Evolutionary conservation across 345 rosid genomes (phyloP).

Genomic region (Populus ilicifolia): DNA sequence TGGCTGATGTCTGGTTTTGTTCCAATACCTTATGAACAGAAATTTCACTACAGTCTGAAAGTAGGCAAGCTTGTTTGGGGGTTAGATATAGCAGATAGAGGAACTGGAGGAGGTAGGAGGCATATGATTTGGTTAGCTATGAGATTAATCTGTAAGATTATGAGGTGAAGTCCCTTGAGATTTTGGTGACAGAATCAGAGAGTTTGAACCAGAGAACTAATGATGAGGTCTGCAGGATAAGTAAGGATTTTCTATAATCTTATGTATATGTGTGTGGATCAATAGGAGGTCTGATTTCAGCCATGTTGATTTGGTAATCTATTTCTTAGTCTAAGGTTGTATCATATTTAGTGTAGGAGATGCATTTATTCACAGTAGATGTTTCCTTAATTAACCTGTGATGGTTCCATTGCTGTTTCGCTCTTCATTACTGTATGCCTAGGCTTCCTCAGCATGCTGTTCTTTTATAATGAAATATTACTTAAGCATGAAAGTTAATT

Average conservation of each 20-base stretch:
- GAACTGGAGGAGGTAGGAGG: neutral
- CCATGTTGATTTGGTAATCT: neutral
- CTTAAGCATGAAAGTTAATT: neutral
- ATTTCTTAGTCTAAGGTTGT: neutral
- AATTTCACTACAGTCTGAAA: neutral
- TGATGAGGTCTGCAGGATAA: neutral
- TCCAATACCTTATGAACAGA: neutral
- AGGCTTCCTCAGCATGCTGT: neutral
- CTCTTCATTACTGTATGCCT: neutral
- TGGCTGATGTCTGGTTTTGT: neutral
- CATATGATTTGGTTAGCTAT: neutral
- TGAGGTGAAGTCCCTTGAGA: neutral
- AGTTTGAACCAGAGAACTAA: neutral
- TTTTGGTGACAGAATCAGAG: neutral
- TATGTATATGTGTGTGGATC: neutral
- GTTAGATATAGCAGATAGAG: neutral
- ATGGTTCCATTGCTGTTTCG: neutral
- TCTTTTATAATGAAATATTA: neutral
- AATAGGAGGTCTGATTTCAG: neutral
- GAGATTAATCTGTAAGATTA: neutral
- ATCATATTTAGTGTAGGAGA: neutral
- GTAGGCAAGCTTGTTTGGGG: neutral
- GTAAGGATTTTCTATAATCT: neutral
- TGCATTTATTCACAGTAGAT: neutral
- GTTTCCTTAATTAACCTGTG: neutral